Evolutionary conservation across 148 eudicot species (phyloP).

Genomic region (Vaccinium vitisidaea): DNA sequence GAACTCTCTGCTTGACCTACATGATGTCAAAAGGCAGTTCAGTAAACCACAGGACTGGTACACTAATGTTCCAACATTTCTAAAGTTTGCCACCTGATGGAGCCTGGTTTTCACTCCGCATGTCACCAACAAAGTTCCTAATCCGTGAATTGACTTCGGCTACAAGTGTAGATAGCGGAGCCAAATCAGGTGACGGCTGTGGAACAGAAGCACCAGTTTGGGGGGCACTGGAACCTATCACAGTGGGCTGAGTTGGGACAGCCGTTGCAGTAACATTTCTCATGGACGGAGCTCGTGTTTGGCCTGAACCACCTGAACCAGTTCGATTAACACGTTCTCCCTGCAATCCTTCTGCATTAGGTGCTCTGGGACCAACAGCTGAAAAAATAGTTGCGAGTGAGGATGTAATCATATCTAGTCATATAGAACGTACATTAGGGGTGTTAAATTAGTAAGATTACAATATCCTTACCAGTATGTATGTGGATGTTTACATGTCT

Average conservation of each 20-base stretch:
- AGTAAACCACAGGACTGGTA: not conserved
- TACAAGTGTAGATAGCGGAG: constrained; percentile 34
- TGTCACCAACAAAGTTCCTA: constrained; percentile 43
- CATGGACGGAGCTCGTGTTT: constrained; percentile 34
- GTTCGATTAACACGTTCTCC: constrained; percentile 43
- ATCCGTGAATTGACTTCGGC: constrained; percentile 53
- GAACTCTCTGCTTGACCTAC: constrained; percentile 40
- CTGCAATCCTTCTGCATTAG: constrained; percentile 53
- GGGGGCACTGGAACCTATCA: constrained; percentile 37
- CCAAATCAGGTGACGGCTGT: constrained; percentile 37
- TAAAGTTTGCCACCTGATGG: constrained; percentile 35
- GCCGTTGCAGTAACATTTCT: constrained; percentile 55
- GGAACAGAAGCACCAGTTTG: constrained; percentile 49
- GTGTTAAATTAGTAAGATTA: not conserved
- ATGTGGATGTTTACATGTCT: constrained; percentile 90
- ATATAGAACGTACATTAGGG: not conserved
- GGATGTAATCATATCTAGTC: constrained; percentile 16
- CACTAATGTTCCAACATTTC: not conserved
- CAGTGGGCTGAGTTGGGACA: constrained; percentile 47
- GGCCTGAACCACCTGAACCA: constrained; percentile 46
- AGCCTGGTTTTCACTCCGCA: constrained; percentile 39
- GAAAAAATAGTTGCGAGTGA: constrained; percentile 44
- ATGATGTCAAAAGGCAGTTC: constrained; percentile 12
- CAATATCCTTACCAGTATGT: constrained; percentile 64
- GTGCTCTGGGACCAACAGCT: constrained; percentile 63